These are phyloP conservation scores for Aureobasidium musti DNA, from an alignment of 2,329 filamentous ascomycete genomes.

Conservation along the genomic window DNA sequence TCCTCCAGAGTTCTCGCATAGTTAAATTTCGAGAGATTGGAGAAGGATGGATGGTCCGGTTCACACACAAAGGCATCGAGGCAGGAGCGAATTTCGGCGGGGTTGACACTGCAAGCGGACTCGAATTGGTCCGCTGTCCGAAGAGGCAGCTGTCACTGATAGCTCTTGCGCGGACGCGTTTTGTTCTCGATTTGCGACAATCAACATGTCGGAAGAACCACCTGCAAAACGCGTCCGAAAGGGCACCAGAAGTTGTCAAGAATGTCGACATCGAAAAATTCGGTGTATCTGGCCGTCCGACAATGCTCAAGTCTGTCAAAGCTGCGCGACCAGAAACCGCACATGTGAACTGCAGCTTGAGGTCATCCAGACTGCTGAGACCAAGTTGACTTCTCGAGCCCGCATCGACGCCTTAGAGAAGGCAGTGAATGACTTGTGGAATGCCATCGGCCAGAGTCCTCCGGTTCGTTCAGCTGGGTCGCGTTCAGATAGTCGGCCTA, in stretches of 20 bases:
- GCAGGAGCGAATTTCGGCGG: not conserved
- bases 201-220: conserved; percentile 23
- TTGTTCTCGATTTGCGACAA: not conserved
- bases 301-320: conserved; percentile 34
- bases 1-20: no score
- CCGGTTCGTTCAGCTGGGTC: conserved; percentile 10
- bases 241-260: conserved; percentile 39
- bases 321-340: conserved; percentile 32
- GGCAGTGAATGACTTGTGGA: conserved; percentile 33
- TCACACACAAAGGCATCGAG: no score
- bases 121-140: conserved; percentile 9
- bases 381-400: conserved; percentile 33
- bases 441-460: conserved; percentile 23
- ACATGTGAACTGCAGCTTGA: conserved; percentile 34
- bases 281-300: conserved; percentile 37
- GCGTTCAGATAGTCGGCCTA: not conserved
- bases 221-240: conserved; percentile 36
- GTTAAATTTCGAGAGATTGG: no score
- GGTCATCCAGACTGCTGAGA: conserved; percentile 28
- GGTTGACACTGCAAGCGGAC: not conserved
- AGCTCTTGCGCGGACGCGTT: not conserved
- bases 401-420: conserved; percentile 35
- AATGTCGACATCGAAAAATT: conserved; percentile 40
- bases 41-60: no score
- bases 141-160: not conserved